Evolutionary conservation across 768 basidiomycete species (phyloP), one percentile per base, ranked within the genome.

Genomic region (Leccinum boreale): DNA sequence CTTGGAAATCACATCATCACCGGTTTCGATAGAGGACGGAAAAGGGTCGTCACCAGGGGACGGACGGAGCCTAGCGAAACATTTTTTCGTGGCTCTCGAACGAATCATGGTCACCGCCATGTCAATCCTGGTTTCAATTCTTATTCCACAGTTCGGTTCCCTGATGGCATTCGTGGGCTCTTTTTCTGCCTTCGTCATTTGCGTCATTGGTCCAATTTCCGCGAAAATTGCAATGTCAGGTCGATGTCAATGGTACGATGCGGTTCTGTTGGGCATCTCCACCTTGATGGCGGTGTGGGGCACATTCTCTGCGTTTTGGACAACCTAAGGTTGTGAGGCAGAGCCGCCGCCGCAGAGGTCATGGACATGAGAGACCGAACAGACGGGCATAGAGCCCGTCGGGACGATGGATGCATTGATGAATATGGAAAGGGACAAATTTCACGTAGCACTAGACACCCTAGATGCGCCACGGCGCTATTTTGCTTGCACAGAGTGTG

Each of bases 131-230:
- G 83, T 88, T 24, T 92, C 94, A 19, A 87, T 93, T 57, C 68
- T 82, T 52, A 71, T 94, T 21, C 93, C 93, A 5, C 82, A 90
- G 54, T 95, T 95, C 72, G 85, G 86, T 61, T 79, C 85, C 5
- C 77, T 88, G 72, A 93, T 94, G 90, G 90, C 92, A 1, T 90
- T 97, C 71, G 76, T 98, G 53, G 95, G 95, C 3, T 87, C 91
- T n/a, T 92, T 93, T 70, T 86, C 87, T 35, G 89, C 92, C 0
- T 86, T 86, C 62, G 75, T 86, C 65, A 79, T 92, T 23, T 90
- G 89, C 60, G 81, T 90, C 23, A 85, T 92, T 58, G 84, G 87
- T 10, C 94, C 93, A 5, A 77, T 95, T 39, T 76, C 82, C 24
- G 89, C 88, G 5, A 90, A 90, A 68, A 74, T 87, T 15, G 79